A percentile compares a stretch with the other conserved stretches of the same genome.
phyloP scores from a whole-genome alignment of 768 basidiomycete species.

The Amanita phalloides region DNA sequence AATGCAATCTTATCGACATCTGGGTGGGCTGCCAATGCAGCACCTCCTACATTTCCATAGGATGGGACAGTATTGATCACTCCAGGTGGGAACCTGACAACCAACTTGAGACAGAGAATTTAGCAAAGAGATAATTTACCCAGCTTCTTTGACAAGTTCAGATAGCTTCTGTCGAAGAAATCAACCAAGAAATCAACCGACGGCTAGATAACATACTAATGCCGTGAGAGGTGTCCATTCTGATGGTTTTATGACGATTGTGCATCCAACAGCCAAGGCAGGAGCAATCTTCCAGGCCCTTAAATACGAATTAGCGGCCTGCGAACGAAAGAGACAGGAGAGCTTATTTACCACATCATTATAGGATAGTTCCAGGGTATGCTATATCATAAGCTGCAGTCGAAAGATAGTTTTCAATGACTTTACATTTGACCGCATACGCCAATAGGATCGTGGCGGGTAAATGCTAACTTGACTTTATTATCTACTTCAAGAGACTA shows the following conservation, averaged over 20 bases:
- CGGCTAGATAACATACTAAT: constrained; percentile 32
- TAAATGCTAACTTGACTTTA: constrained; percentile 74
- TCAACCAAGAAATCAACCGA: constrained; percentile 5
- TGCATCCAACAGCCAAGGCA: constrained; percentile 84
- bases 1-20: constrained; percentile 94
- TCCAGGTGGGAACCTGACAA: constrained; percentile 72
- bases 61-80: constrained; percentile 87
- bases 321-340: background rate
- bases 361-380: constrained; percentile 95
- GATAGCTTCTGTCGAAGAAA: constrained; percentile 53
- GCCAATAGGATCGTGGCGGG: constrained; percentile 85
- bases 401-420: constrained; percentile 3
- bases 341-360: constrained; percentile 53
- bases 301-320: constrained; percentile 2
- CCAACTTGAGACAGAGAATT: constrained; percentile 6
- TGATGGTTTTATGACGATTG: constrained; percentile 92
- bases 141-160: constrained; percentile 74
- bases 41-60: constrained; percentile 72
- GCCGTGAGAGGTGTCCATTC: constrained; percentile 81
- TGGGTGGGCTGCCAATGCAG: constrained; percentile 70
- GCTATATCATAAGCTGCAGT: constrained; percentile 21
- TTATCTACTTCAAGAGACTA: constrained; percentile 77
- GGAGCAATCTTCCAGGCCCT: constrained; percentile 92
- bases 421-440: constrained; percentile 86
- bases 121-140: constrained; percentile 33